A percentile compares a stretch with the other conserved stretches of the same genome.
phyloP scores from a whole-genome alignment of 2,329 filamentous ascomycete genomes.

The Ilyonectria robusta region DNA sequence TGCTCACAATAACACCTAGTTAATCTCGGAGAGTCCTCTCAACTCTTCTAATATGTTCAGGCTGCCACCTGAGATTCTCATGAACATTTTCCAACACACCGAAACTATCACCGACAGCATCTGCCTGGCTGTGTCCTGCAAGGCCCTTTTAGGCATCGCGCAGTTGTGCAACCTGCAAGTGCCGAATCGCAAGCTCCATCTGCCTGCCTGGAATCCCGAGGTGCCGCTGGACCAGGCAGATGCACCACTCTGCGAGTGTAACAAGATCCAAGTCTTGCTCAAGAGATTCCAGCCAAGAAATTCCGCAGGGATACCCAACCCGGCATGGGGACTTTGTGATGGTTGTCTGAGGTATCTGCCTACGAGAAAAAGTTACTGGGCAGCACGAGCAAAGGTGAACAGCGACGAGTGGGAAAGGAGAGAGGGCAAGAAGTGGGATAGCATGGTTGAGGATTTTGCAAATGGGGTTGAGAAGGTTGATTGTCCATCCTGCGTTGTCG shows the following conservation, averaged over 20 bases:
- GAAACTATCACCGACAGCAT: conserved; percentile 30
- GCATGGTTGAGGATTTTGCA: conserved; percentile 34
- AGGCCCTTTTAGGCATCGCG: conserved; percentile 39
- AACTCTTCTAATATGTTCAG: conserved; percentile 30
- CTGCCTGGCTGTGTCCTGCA: conserved; percentile 41
- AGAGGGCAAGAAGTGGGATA: conserved; percentile 23
- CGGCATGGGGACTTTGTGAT: conserved; percentile 40
- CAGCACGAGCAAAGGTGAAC: background rate
- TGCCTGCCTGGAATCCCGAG: conserved; percentile 19
- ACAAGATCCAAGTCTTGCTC: conserved; percentile 33
- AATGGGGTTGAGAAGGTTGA: conserved; percentile 34
- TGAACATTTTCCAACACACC: conserved; percentile 39
- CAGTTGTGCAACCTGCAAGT: conserved; percentile 32
- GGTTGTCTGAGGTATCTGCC: conserved; percentile 42
- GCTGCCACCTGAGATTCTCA: conserved; percentile 48
- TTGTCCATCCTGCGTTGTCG: conserved; percentile 40
- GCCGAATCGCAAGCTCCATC: conserved; percentile 33
- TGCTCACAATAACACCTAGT: conserved; percentile 24
- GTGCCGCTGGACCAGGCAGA: background rate
- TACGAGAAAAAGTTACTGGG: conserved; percentile 43
- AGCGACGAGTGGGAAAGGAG: conserved; percentile 11
- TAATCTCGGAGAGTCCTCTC: conserved; percentile 4
- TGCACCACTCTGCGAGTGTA: conserved; percentile 29
- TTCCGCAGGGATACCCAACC: conserved; percentile 27
- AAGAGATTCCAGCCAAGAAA: conserved; percentile 34